phyloP scores from a whole-genome alignment of 2,329 filamentous ascomycete species.

The Trichoderma arundinaceum region DNA sequence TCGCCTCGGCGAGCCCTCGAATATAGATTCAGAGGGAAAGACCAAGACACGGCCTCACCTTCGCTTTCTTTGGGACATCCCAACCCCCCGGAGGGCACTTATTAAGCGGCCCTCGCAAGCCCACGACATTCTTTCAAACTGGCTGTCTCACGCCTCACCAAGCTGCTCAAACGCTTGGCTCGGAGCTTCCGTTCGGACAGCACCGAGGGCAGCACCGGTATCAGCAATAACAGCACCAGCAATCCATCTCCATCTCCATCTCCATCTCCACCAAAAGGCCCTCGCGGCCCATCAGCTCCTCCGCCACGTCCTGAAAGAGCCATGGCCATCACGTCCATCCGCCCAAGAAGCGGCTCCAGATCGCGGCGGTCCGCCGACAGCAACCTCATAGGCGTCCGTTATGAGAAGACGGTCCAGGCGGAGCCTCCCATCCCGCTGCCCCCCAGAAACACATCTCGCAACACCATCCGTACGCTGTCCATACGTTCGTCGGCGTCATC shows the following conservation, averaged over 20 bases:
- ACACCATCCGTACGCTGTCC: conserved; percentile 36
- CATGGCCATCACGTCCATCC: conserved; percentile 47
- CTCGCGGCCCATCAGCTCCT: not conserved
- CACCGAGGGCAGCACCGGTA: not conserved
- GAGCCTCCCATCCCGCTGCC: conserved; percentile 62
- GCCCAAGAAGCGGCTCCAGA: conserved; percentile 49
- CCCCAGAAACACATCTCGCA: conserved; percentile 50
- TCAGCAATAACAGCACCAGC: not conserved
- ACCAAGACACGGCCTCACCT: not conserved
- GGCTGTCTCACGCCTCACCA: conserved; percentile 17
- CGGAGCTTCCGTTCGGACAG: conserved; percentile 20
- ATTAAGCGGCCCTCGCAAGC: not conserved
- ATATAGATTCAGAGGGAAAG: conserved; percentile 12
- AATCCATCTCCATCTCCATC: not conserved
- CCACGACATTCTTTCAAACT: conserved; percentile 19
- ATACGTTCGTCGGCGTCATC: conserved; percentile 34
- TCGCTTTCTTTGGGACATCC: too few relatives aligned
- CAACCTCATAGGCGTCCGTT: conserved; percentile 60
- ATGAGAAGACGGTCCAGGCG: conserved; percentile 65
- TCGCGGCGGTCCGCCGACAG: conserved; percentile 48
- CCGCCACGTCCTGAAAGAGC: conserved; percentile 1
- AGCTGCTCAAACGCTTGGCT: conserved; percentile 21
- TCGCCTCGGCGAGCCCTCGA: conserved; percentile 4
- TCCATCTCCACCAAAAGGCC: not conserved
- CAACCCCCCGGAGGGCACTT: too few relatives aligned